Conservation (phyloP, 2,329 filamentous ascomycete genomes). For the Trichophyton verrucosum region DNA sequence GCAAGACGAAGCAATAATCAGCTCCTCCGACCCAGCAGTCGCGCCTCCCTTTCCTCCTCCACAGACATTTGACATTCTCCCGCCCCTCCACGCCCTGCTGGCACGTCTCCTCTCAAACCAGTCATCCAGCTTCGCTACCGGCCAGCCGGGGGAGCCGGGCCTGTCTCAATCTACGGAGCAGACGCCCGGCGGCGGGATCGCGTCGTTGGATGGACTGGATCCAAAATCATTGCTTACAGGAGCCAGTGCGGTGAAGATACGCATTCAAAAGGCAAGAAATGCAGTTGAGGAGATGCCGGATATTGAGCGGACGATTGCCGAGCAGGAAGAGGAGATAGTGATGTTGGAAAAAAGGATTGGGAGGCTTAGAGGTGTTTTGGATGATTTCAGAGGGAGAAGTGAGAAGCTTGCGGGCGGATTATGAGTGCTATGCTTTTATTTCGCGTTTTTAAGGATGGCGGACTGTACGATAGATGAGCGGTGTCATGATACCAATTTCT, state of each 20-base stretch:
- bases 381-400: conserved; percentile 28
- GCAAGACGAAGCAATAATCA: background rate
- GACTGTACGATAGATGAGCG: background rate
- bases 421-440: background rate
- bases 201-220: conserved; percentile 33
- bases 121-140: conserved; percentile 12
- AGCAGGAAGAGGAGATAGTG: conserved; percentile 34
- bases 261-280: conserved; percentile 62
- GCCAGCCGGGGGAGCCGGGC: conserved; percentile 16
- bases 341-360: conserved; percentile 30
- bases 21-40: conserved; percentile 6
- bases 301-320: conserved; percentile 31
- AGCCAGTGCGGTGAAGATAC: conserved; percentile 67
- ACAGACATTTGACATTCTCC: conserved; percentile 73
- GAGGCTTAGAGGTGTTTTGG: conserved; percentile 29
- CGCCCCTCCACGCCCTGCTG: conserved; percentile 67
- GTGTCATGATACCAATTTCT: background rate
- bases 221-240: conserved; percentile 69
- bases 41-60: conserved; percentile 53
- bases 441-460: background rate
- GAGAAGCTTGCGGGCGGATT: background rate
- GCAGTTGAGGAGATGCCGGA: conserved; percentile 34
- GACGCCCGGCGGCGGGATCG: conserved; percentile 18
- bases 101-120: conserved; percentile 52
- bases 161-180: conserved; percentile 18